A percentile compares a stretch with the other conserved stretches of the same genome.
These are phyloP conservation scores for Sonneratia caseolaris DNA, from an alignment of 345 rosid species.

Conservation along the genomic window DNA sequence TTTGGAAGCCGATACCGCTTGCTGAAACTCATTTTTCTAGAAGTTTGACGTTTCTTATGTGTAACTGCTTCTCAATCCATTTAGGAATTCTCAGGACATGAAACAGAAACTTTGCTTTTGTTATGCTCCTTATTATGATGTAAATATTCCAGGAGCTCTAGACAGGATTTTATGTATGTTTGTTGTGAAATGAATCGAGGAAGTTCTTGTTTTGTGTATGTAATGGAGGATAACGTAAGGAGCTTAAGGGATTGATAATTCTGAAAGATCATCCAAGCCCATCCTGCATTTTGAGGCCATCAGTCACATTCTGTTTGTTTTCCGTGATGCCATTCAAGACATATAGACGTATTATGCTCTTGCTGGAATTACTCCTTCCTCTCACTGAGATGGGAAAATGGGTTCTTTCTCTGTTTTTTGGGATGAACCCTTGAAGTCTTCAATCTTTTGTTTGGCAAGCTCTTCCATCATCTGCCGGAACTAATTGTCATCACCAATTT, in stretches of 20 bases:
- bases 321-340: background rate
- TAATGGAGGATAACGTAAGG: background rate
- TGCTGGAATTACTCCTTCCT: slow-evolving; percentile 78
- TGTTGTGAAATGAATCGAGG: background rate
- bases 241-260: background rate
- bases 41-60: too few relatives aligned
- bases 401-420: slow-evolving; percentile 51
- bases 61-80: too few relatives aligned
- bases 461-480: slow-evolving; percentile 59
- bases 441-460: slow-evolving; percentile 52
- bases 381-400: slow-evolving; percentile 47
- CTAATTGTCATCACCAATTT: slow-evolving; percentile 2
- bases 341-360: background rate
- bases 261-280: background rate
- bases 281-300: background rate
- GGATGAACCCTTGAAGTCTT: slow-evolving; percentile 72
- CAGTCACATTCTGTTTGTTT: background rate
- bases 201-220: background rate
- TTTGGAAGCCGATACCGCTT: too few relatives aligned
- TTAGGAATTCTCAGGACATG: background rate
- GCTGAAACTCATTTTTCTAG: too few relatives aligned
- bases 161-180: background rate
- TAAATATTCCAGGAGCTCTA: too few relatives aligned
- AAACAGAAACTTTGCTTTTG: too few relatives aligned
- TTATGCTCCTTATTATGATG: too few relatives aligned